Evolutionary conservation across 2,329 filamentous ascomycete genomes (phyloP), one percentile per base, ranked within the genome.

Genomic region (Cordyceps tenuipes): DNA sequence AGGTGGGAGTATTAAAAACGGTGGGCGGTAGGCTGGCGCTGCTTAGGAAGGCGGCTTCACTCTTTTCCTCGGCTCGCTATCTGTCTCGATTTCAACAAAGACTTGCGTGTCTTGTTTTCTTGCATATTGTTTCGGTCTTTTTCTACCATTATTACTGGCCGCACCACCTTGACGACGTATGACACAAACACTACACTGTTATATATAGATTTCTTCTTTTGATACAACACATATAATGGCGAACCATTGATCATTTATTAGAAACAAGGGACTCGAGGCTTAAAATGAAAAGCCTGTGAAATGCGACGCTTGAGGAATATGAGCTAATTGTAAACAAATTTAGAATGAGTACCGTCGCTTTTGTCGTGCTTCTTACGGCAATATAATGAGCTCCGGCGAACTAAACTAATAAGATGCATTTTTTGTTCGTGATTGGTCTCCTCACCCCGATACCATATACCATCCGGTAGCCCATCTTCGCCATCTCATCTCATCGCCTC

Each of bases 121-220:
- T 43, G 36, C 21, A 54, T 54, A 31, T 46, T 31, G 23, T 17
- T 34, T 21, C 17, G 15, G 41, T 34, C 21, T 41, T 12, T 23
- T 34, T 49, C n/a, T 23, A 31, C 10, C 23, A 46, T 55, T 19
- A 10, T 21, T 34, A 15, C 17, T 44, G 39, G 52, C 26, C 31
- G n/a, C 12, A n/a, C 39, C 29, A 48, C 23, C 19, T 17, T 57
- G 29, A 49, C 54, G 54, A 48, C 54, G 54, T 49, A 57, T 57
- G 54, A 57, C 15, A 17, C n/a, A 13, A 19, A 19, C 19, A 36
- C 4, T 19, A 44, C 39, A 44, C 23, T 34, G 15, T 9, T 50
- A 26, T 46, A 43, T 49, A 31, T 58, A 57, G 43, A 49, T 19
- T 34, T 13, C 17, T 21, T 23, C 29, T 12, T 34, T 43, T n/a